Base-by-base conservation (phyloP, 2,329 filamentous ascomycete genomes). In the Beauveria bassiana region DNA sequence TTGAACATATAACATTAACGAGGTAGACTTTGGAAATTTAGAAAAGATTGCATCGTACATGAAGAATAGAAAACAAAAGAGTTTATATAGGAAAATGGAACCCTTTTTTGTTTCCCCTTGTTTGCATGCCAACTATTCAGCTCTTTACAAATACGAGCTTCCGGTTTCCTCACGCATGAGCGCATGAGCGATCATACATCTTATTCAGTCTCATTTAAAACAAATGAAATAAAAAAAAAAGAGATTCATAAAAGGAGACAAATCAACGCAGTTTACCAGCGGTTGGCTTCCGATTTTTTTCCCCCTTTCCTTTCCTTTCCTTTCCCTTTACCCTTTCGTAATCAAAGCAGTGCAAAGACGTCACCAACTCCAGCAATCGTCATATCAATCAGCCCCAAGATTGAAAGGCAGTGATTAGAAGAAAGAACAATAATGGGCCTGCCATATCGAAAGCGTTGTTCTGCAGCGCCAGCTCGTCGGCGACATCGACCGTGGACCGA, bases 31-130 rank as follows among this genome's bases (percentile, higher is more conserved):
- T 57, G 40, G 9, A 26, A 50, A 54, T 52, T 65, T 58, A 62
- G 46, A 52, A 59, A 28, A 62, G 49, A 62, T 26, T 61, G 58
- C 50, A 54, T 61, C 50, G 54, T 53, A 61, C 43, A 56, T 51
- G 52, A 50, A n/a, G 54, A 52, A 59, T 28, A 62, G 24, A 47
- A 57, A 63, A 45, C 53, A 61, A 63, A 20, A 83, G 78, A 69
- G 78, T 80, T 63, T 22, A 22, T 79, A 84, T 45, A 56, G 26
- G 45, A 24, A 54, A 50, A 55, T 51, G 45, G 52, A 56, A 31
- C 18, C 28, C 59, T 22, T 6, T 62, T 49, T 46, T 8, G 8
- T 28, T 9, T 56, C 18, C 16, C 51, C 20, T 22, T 26, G 34
- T 31, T 43, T 43, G 28, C 46, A 49, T 47, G 45, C 42, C 61